Evolutionary conservation across 2,329 filamentous ascomycete species (phyloP).

Genomic region (Xylaria hypoxylon): DNA sequence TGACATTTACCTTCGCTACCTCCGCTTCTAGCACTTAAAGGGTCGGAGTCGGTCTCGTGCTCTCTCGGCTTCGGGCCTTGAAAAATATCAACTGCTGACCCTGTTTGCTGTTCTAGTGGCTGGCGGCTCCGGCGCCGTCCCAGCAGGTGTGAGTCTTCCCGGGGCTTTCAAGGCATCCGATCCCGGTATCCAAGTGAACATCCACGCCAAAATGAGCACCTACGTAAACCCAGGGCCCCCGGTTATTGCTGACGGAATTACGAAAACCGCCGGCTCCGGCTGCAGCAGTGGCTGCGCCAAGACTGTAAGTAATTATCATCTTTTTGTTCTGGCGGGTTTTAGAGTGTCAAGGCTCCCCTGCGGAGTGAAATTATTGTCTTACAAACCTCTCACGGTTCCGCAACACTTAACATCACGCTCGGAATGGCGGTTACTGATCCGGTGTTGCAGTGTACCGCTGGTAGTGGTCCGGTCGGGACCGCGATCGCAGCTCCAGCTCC

Average conservation of each 20-base stretch:
- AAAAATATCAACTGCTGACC: slow-evolving; percentile 2
- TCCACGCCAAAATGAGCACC: slow-evolving; percentile 55
- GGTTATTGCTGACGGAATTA: slow-evolving; percentile 56
- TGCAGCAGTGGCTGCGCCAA: slow-evolving; percentile 56
- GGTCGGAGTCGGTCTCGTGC: background rate
- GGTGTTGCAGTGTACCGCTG: slow-evolving; percentile 47
- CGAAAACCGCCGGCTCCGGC: slow-evolving; percentile 54
- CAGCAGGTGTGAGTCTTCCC: slow-evolving; percentile 54
- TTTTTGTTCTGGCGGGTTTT: background rate
- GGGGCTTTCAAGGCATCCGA: slow-evolving; percentile 58
- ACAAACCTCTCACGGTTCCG: background rate
- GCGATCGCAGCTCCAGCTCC: slow-evolving; percentile 39
- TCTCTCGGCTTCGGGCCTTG: background rate
- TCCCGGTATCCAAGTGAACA: slow-evolving; percentile 61
- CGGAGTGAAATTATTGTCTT: no score
- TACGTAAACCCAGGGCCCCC: slow-evolving; percentile 59
- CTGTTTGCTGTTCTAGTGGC: slow-evolving; percentile 11
- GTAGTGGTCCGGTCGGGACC: slow-evolving; percentile 48
- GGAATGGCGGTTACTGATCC: background rate
- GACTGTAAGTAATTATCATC: slow-evolving; percentile 39
- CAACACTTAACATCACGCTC: background rate
- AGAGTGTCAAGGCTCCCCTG: background rate
- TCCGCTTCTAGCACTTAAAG: background rate
- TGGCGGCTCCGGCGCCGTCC: slow-evolving; percentile 35
- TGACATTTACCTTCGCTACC: background rate